Base-by-base conservation (phyloP, 805 yeast species). In the Jamesozyma spencerorum region DNA sequence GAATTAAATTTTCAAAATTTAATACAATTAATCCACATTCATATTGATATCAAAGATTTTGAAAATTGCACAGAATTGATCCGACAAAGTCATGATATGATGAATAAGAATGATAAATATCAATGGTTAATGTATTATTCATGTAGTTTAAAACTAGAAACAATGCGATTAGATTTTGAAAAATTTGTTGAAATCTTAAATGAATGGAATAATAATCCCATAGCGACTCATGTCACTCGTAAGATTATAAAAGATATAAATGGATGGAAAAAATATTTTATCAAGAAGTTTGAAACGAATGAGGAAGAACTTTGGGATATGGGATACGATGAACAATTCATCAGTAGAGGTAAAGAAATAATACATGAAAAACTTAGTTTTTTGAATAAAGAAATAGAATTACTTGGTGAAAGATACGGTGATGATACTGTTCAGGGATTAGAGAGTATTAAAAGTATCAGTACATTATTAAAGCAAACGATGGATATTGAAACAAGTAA, bases 181-280 rank as follows among this genome's bases (percentile, higher is more conserved):
- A 34, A 37, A 3, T 55, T 55, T 34, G 29, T 43, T 4, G n/a
- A 31, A 13, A 18, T 39, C 4, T 35, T 58, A 14, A 41, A 34
- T 18, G 54, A 55, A n/a, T 58, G 63, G 62, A 48, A 53, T 37
- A 13, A n/a, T 7, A 55, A 55, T 35, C 12, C 28, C 1, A 31
- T 35, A 3, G 59, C 58, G 4, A 37, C 36, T 18, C 41, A 43
- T 29, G 36, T 55, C 5, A 38, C 53, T 1, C 52, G 45, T n/a
- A 52, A 46, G 13, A 31, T 43, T 14, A 42, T 57, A 10, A 43
- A 58, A n/a, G 48, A 47, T 28, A 34, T 56, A n/a, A 57, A 50
- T 33, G 47, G 48, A 2, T 50, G 34, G 35, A 28, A 39, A 14
- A 54, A 51, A 34, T 48, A 48, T 26, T 50, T 50, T 31, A 31